These are phyloP conservation scores for Tolypocladium ovalisporum DNA, from an alignment of 2,329 filamentous ascomycete genomes.

Conservation along the genomic window DNA sequence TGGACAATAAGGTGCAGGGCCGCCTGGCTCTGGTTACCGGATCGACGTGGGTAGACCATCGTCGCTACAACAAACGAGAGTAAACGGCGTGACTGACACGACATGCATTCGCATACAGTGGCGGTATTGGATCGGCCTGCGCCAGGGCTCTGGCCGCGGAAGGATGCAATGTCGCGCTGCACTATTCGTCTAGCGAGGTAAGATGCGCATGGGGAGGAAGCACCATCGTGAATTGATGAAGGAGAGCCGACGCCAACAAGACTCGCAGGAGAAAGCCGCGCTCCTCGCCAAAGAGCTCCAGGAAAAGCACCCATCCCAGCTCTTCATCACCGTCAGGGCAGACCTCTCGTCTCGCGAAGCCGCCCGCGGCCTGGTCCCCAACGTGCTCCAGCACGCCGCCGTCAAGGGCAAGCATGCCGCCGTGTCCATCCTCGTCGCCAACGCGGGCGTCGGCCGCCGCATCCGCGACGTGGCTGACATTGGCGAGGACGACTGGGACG, in stretches of 20 bases:
- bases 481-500: constrained; percentile 23
- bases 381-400: constrained; percentile 7
- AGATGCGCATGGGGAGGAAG: too few relatives aligned
- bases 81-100: not conserved
- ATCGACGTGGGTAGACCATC: constrained; percentile 13
- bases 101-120: constrained; percentile 10
- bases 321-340: constrained; percentile 15
- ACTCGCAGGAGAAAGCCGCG: constrained; percentile 18
- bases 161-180: constrained; percentile 22
- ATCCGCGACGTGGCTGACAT: constrained; percentile 22
- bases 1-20: constrained; percentile 14
- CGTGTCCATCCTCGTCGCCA: constrained; percentile 20
- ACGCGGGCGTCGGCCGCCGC: constrained; percentile 20
- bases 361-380: constrained; percentile 12
- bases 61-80: not conserved
- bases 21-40: constrained; percentile 22
- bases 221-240: not conserved
- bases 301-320: constrained; percentile 12
- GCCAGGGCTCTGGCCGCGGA: constrained; percentile 20
- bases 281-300: constrained; percentile 14
- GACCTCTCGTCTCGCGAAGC: constrained; percentile 16
- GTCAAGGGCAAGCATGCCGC: constrained; percentile 13
- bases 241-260: not conserved
- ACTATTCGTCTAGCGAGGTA: constrained; percentile 22
- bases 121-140: constrained; percentile 22